Conservation (phyloP, 306 rosid genomes). For the Inga laurina region DNA sequence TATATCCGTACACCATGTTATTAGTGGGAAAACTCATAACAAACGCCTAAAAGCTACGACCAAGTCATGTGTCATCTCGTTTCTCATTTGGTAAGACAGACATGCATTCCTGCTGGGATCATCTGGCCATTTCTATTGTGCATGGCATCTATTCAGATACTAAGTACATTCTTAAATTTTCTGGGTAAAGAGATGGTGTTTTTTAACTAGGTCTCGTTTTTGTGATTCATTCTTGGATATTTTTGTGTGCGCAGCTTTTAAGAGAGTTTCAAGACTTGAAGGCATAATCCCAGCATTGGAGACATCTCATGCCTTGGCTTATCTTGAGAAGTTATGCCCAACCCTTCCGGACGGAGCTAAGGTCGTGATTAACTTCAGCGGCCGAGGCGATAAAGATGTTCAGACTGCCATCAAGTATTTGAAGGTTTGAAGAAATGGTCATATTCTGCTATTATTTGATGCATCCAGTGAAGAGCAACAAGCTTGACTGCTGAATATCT, state of each 20-base stretch:
- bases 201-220: neutral
- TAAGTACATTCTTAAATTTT: neutral
- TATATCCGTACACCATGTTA: neutral
- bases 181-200: neutral
- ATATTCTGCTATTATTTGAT: neutral
- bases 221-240: neutral
- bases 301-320: constrained; percentile 95
- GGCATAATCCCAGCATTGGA: constrained; percentile 98
- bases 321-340: constrained; percentile 82
- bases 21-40: neutral
- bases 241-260: constrained; percentile 62
- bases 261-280: constrained; percentile 80
- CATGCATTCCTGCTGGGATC: neutral
- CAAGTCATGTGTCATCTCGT: neutral
- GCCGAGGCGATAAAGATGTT: constrained; percentile 96
- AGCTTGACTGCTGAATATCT: constrained; percentile 21
- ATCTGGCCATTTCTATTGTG: neutral
- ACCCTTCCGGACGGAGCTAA: constrained; percentile 71
- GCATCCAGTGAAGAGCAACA: neutral
- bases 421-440: constrained; percentile 49
- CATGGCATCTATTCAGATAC: neutral
- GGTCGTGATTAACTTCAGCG: constrained; percentile 88
- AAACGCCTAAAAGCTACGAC: neutral
- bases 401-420: constrained; percentile 87
- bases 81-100: neutral